Base-by-base conservation (phyloP, 2,329 filamentous ascomycete genomes). In the Penicillium sp. region DNA sequence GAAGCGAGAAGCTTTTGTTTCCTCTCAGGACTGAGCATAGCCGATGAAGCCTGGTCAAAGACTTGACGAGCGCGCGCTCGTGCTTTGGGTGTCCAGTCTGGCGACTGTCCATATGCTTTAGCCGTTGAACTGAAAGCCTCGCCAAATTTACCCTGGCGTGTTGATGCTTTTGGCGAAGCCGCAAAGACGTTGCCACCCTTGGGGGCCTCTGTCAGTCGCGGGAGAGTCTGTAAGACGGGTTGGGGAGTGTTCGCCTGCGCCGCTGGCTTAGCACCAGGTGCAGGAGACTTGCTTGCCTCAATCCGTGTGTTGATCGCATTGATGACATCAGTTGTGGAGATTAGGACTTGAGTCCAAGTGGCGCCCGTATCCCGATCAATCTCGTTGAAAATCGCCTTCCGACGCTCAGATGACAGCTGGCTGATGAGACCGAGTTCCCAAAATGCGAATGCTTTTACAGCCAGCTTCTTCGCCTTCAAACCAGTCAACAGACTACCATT, bases 361-460 rank as follows among this genome's bases (percentile, higher is more conserved):
- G 87, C 78, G 0, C 85, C 87, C 30, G 84, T 85, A 38, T 80
- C 80, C 45, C 89, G 84, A 53, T 94, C 87, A 46, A 95, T 86
- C 53, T 97, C 91, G 42, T 83, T 80, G 65, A 87, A 96, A 39
- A 97, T 87, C 14, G 81, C 79, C 63, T 84, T 86, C 36, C 91
- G 80, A 21, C 89, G 81, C n/a, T 80, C 76, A 11, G 83, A 76
- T 48, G 86, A 90, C 38, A 80, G 77, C 41, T 84, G 78, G 25
- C 86, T 83, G 53, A 96, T 94, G 40, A 87, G 76, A 19, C 81
- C 80, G 18, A 96, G 73, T 60, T 97, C 91, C 90, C 90, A 95
- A 65, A 94, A 85, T 11, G 91, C 90, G 63, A 94, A 94, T 1
- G 81, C 78, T 77, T 80, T 83, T 45, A 87, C 81, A 7, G 86